Conservation (phyloP, 2,329 filamentous ascomycete species). For the Penicillium polonicum region DNA sequence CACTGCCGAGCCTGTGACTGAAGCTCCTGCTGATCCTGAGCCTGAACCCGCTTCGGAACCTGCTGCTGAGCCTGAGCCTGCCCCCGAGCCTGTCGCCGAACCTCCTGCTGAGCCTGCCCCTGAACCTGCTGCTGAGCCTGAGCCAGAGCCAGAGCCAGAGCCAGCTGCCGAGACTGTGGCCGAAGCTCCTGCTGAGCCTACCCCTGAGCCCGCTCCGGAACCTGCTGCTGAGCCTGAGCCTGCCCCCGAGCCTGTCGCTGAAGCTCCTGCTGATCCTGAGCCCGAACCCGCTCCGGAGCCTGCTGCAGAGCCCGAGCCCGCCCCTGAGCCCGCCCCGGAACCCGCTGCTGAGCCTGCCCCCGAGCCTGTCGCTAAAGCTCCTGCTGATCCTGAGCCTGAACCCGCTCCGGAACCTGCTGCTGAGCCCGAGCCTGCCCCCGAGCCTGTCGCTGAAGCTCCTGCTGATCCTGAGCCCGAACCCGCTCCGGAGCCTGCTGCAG, state of each 20-base stretch:
- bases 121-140: background rate
- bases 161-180: background rate
- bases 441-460: background rate
- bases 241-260: background rate
- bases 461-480: background rate
- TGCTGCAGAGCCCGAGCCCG: background rate
- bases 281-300: background rate
- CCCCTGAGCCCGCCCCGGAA: background rate
- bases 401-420: background rate
- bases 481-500: background rate
- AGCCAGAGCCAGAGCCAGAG: background rate
- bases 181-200: too few species aligned
- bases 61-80: background rate
- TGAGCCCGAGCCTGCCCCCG: background rate
- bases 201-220: background rate
- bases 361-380: background rate
- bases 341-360: background rate
- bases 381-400: constrained; percentile 16
- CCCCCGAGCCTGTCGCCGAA: background rate
- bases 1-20: background rate
- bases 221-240: background rate
- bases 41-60: background rate
- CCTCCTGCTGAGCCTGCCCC: background rate
- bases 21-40: background rate
- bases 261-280: constrained; percentile 9